Evolutionary conservation across 352 stramenopile genomes (phyloP), one percentile per base, ranked within the genome.

Genomic region (Phytopythium montanum): DNA sequence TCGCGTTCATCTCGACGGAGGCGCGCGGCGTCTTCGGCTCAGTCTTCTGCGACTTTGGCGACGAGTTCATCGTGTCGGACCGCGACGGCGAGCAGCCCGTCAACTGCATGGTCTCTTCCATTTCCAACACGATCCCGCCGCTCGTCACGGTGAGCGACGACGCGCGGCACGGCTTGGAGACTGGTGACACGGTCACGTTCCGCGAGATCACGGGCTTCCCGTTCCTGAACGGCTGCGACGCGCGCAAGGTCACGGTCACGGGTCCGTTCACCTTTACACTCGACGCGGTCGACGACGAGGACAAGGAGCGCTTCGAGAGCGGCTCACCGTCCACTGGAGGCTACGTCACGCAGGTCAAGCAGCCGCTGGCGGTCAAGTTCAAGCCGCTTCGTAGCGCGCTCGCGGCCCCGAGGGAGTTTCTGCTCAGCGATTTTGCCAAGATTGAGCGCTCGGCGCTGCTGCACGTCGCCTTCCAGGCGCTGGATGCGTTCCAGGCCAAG

Each of bases 391-490:
- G 70, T 28, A 88, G 92, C 50, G 85, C 94, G 13, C 73, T 99
- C 34, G 72, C 62, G 1, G 66, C 88, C 8, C 96, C 94, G n/a
- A 95, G 94, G 12, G 95, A 99, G 48, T 97, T 99, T 52, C 88
- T 99, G 65, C 83, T 98, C 60, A 98, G 81, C 28, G 97, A 99
- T 59, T 99, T 99, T 75, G 96, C 96, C 34, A 99, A 99, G 72
- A 81, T 99, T 57, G 96, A 95, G 59, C 93, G 96, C 26, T 81
- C 89, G 0, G 84, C 94, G 59, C 68, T 95, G 44, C 85, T 98
- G 18, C 94, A 98, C 66, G 33, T 97, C 46, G 90, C 85, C 2
- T 95, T 98, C 64, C 82, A 90, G 50, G 93, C 80, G 5, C 71
- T 98, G 16, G 85, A 97, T 60, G 72, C 71, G 10, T 98, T 97